Evolutionary conservation across 2,329 filamentous ascomycete species (phyloP), one percentile per base, ranked within the genome.

Genomic region (Trichoderma atrobrunneum): DNA sequence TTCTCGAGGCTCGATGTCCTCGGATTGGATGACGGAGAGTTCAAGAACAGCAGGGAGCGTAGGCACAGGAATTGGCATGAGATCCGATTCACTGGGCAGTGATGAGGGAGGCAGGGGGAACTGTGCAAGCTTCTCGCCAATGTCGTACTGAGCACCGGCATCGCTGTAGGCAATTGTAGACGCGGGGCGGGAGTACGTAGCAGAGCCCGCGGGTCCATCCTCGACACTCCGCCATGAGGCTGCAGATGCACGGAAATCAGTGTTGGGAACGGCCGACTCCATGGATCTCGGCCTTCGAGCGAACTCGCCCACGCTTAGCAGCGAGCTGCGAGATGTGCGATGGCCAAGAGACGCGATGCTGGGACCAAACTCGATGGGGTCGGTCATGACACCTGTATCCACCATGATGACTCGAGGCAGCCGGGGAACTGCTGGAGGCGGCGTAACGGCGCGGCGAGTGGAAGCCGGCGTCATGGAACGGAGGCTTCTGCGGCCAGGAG

Each of bases 321-420:
- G 76, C 6, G 36, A 74, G 56, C 21, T 66, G 64, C 39, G 73
- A 36, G 56, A 72, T 70, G 14, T 69, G 57, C 6, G 73, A 63
- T 34, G 48, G 12, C 70, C 75, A 71, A n/a, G 59, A 34, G 57
- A n/a, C 5, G 24, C 24, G 3, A 75, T 65, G 21, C 74, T 73
- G 5, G 77, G 59, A 3, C 75, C 71, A 21, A 85, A 80, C 51
- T 82, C 83, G 72, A 89, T 81, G 1, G 87, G 85, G 7, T 91
- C 89, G 0, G 89, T 91, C 86, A 91, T 90, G 76, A 86, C 87
- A 30, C 86, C 84, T 43, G 84, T 86, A 74, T 91, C 88, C 11
- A 90, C 84, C 88, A 90, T 91, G 36, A 86, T 82, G 10, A 84
- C 79, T 77, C 80, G 86, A 16, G 87, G 85, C 74, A 89, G 73